Percentiles rank a stretch among this genome's conserved stretches.
phyloP scores from a whole-genome alignment of 768 basidiomycete genomes.

The Leccinum boreale region DNA sequence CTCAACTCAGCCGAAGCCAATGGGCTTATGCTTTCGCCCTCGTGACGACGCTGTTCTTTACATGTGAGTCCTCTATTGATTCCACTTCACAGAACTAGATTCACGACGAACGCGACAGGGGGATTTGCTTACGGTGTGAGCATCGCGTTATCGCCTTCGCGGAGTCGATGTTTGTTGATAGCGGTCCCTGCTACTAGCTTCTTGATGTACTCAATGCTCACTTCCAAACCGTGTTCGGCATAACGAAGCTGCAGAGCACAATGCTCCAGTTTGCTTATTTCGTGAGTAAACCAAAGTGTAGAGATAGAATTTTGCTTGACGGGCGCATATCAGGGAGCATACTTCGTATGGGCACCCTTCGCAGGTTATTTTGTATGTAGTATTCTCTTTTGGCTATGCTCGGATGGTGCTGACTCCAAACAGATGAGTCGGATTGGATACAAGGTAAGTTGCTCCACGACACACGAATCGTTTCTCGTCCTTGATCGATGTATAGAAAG shows the following conservation, averaged over 20 bases:
- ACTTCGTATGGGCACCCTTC: constrained; percentile 56
- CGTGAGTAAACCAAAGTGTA: constrained; percentile 29
- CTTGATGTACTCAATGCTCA: constrained; percentile 70
- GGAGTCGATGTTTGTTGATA: constrained; percentile 13
- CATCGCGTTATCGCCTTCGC: background rate
- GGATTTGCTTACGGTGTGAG: constrained; percentile 66
- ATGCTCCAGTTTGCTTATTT: constrained; percentile 75
- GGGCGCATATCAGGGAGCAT: constrained; percentile 44
- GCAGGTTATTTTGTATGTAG: constrained; percentile 52
- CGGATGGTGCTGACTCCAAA: background rate
- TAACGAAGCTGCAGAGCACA: constrained; percentile 68
- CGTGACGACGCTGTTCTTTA: constrained; percentile 75
- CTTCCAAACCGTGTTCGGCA: constrained; percentile 67
- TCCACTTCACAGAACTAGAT: background rate
- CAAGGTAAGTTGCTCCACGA: constrained; percentile 41
- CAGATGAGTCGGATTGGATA: constrained; percentile 65
- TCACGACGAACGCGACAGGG: constrained; percentile 35
- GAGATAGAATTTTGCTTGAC: background rate
- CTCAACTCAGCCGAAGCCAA: constrained; percentile 42
- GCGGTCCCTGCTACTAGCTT: constrained; percentile 42
- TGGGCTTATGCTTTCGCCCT: constrained; percentile 62
- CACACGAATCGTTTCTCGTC: background rate
- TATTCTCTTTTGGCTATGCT: constrained; percentile 8
- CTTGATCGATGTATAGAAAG: constrained; percentile 37
- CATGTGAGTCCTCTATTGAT: constrained; percentile 41